phyloP scores from a whole-genome alignment of 108 stramenopile genomes.

The Skeletonema tropicum region DNA sequence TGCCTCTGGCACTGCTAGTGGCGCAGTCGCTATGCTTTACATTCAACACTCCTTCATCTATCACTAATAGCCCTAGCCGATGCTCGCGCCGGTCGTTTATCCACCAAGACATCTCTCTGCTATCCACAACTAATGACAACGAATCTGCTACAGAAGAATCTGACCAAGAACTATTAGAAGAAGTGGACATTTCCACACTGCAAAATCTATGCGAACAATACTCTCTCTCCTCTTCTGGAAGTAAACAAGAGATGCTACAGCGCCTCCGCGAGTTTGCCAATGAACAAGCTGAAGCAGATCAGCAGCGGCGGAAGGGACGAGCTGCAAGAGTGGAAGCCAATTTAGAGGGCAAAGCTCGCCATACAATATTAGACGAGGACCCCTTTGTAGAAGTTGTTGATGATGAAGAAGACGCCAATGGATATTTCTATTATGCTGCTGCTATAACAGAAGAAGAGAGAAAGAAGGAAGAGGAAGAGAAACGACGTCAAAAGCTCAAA shows the following conservation, averaged over 20 bases:
- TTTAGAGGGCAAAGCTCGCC: conserved; percentile 53
- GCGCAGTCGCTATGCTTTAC: neutral
- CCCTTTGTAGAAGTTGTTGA: conserved; percentile 48
- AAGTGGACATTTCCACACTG: conserved; percentile 57
- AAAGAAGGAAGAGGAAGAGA: conserved; percentile 19
- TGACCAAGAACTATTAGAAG: conserved; percentile 60
- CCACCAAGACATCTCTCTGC: neutral
- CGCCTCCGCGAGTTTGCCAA: conserved; percentile 65
- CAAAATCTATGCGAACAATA: conserved; percentile 69
- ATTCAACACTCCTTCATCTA: neutral
- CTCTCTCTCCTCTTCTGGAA: conserved; percentile 54
- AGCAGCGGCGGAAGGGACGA: conserved; percentile 43
- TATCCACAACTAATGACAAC: conserved; percentile 21
- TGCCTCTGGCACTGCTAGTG: neutral
- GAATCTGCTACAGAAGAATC: conserved; percentile 23
- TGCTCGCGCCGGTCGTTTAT: neutral
- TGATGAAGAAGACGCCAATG: conserved; percentile 50
- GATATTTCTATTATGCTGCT: conserved; percentile 57
- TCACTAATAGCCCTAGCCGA: neutral
- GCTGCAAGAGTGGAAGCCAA: conserved; percentile 58
- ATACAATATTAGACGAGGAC: conserved; percentile 50
- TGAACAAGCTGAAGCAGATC: conserved; percentile 58
- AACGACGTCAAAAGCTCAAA: conserved; percentile 13
- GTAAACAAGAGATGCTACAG: conserved; percentile 65
- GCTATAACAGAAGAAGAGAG: conserved; percentile 30